Evolutionary conservation across 768 basidiomycete species (phyloP).

Genomic region (Asterophora parasitica): DNA sequence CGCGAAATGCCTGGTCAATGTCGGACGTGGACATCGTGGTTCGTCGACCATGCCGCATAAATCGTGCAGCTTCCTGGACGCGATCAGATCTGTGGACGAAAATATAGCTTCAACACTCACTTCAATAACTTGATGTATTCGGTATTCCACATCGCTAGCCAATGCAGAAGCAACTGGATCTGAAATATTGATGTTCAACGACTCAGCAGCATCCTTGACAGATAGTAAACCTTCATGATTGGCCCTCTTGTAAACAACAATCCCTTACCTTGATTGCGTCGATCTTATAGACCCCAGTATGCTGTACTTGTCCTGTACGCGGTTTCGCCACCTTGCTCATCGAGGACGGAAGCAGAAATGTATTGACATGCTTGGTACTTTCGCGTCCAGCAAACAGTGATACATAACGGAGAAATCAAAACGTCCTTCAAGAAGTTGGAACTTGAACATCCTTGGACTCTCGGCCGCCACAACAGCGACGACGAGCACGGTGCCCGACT

Average conservation of each 20-base stretch:
- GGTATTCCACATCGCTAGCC: slow-evolving; percentile 95
- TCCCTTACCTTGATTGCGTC: slow-evolving; percentile 55
- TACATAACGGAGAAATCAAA: too few species aligned
- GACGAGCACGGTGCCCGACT: too few species aligned
- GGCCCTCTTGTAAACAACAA: slow-evolving; percentile 1
- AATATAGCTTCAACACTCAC: slow-evolving; percentile 33
- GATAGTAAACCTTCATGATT: not conserved
- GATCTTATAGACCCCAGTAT: slow-evolving; percentile 59
- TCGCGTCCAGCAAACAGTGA: not conserved
- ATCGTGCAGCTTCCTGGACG: slow-evolving; percentile 86
- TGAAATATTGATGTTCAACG: slow-evolving; percentile 73
- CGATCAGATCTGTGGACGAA: slow-evolving; percentile 5
- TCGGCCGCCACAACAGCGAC: too few species aligned
- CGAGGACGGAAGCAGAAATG: not conserved
- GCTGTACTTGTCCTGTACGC: slow-evolving; percentile 41
- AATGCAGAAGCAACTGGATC: slow-evolving; percentile 79
- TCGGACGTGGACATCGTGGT: slow-evolving; percentile 88
- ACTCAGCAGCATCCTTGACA: slow-evolving; percentile 84
- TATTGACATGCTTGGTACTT: not conserved
- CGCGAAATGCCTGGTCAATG: slow-evolving; percentile 90
- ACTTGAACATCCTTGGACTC: too few species aligned
- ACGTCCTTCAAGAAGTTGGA: too few species aligned
- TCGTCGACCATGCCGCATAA: slow-evolving; percentile 91
- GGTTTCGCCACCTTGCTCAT: slow-evolving; percentile 44
- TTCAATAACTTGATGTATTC: slow-evolving; percentile 93